phyloP scores from a whole-genome alignment of 768 basidiomycete species.

The Dendrothele bispora region DNA sequence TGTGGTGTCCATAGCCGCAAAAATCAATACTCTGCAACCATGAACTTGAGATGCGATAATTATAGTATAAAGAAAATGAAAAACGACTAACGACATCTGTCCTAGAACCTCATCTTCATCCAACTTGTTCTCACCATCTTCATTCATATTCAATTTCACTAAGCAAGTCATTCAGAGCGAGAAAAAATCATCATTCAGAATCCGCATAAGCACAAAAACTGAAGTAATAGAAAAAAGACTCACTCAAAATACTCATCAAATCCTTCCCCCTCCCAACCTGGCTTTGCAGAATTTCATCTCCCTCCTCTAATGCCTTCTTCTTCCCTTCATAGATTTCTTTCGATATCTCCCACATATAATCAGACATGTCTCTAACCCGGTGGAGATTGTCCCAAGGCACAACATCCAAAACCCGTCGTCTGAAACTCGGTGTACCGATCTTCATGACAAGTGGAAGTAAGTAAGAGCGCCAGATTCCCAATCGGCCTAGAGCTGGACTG shows the following conservation, averaged over 20 bases:
- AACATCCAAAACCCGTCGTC: constrained; percentile 18
- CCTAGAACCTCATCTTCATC: constrained; percentile 33
- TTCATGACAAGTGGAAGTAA: no score
- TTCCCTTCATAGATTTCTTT: constrained; percentile 24
- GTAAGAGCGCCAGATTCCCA: constrained; percentile 7
- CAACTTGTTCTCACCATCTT: constrained; percentile 27
- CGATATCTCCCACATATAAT: constrained; percentile 24
- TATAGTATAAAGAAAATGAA: not conserved
- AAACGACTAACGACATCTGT: constrained; percentile 23
- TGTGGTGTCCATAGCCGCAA: constrained; percentile 43
- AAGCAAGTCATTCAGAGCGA: not conserved
- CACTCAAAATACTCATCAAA: constrained; percentile 34
- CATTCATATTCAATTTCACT: constrained; percentile 35
- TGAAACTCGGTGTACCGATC: constrained; percentile 23
- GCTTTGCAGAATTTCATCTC: constrained; percentile 20
- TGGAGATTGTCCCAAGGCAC: constrained; percentile 21
- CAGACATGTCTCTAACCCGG: constrained; percentile 22
- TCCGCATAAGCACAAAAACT: no score
- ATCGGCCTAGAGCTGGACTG: not conserved
- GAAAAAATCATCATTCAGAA: constrained; percentile 19
- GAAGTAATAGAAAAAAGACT: not conserved
- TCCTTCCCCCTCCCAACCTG: constrained; percentile 32
- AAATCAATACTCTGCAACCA: constrained; percentile 28
- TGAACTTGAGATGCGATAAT: constrained; percentile 10
- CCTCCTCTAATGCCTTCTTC: constrained; percentile 21